These are phyloP conservation scores for Lyophyllum decastes DNA, from an alignment of 768 basidiomycete species.

Conservation along the genomic window DNA sequence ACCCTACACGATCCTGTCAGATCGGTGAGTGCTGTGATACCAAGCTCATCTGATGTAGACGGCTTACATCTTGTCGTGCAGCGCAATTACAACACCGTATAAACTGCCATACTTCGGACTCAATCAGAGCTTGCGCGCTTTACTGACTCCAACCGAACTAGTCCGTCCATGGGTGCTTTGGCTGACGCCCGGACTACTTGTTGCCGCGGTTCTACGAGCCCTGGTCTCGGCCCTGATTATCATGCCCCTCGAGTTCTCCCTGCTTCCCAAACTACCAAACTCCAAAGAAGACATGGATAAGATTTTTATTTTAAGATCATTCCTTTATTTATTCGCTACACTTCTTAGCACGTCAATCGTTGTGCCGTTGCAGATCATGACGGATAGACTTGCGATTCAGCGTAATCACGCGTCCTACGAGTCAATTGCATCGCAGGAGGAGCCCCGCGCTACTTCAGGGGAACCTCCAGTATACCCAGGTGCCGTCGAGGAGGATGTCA, in stretches of 20 bases:
- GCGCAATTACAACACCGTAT: constrained; percentile 80
- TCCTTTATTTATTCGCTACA: constrained; percentile 41
- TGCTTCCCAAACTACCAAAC: constrained; percentile 2
- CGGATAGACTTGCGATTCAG: constrained; percentile 75
- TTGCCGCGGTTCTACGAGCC: constrained; percentile 50
- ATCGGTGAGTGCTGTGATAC: constrained; percentile 11
- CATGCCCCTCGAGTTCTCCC: neutral
- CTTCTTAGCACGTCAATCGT: constrained; percentile 56
- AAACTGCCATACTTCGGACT: constrained; percentile 64
- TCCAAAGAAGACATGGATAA: constrained; percentile 1
- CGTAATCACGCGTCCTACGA: constrained; percentile 65
- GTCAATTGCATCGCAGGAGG: constrained; percentile 34
- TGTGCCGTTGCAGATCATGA: constrained; percentile 76
- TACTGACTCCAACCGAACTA: constrained; percentile 79
- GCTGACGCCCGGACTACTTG: constrained; percentile 70
- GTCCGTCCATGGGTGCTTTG: constrained; percentile 77
- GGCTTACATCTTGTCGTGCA: constrained; percentile 22
- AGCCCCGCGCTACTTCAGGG: constrained; percentile 44
- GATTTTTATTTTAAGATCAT: constrained; percentile 1
- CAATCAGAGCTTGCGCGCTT: constrained; percentile 58
- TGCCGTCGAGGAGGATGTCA: constrained; percentile 10
- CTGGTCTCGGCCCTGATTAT: constrained; percentile 30
- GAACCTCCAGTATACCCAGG: neutral
- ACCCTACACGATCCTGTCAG: constrained; percentile 4
- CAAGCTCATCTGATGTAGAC: neutral